Base-by-base conservation (phyloP, 2,329 filamentous ascomycete genomes). In the Sclerotinia glacialis region DNA sequence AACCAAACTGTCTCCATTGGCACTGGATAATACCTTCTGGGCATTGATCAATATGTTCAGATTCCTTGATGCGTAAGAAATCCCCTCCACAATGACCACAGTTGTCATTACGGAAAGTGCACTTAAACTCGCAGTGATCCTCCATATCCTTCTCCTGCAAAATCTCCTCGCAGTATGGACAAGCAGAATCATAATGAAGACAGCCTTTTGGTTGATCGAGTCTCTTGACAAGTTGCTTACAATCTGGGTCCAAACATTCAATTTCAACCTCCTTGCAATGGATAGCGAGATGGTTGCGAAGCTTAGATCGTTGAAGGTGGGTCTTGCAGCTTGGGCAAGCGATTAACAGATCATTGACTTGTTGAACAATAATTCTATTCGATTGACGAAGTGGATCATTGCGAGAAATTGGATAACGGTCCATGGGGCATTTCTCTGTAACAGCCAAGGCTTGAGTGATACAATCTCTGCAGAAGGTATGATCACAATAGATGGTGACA, bases 401-500 rank as follows among this genome's bases (percentile, higher is more conserved):
- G 12, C 77, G 72, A 16, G 75, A 75, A 40, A 81, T 70, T 2
- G 78, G 77, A 18, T 79, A 79, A n/a, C 86, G 81, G 74, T 88
- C 86, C 66, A 88, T 82, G 2, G 86, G 86, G 67, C 86, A 89
- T 44, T 79, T 76, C 66, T 79, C 74, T 62, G 78, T 80, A 44
- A 79, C 73, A 62, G 77, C 75, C 64, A 81, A 68, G 9, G 81
- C 78, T 68, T 80, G 78, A 54, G 77, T 72, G 34, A 89, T 78
- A 72, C 87, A 89, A 5, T 79, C 79, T 62, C 82, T 81, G 72
- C 87, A 89, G 74, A 89, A 89, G 16, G 85, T 86, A 74, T 89
- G 87, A 67, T 87, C 84, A 76, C 87, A 89, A 9, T 79, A 78
- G 0, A 86, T 88, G 52, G 86, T 86, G 58, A 86, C 80, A 0